Base-by-base conservation (phyloP, 306 rosid genomes). In the Cucumis sativus region DNA sequence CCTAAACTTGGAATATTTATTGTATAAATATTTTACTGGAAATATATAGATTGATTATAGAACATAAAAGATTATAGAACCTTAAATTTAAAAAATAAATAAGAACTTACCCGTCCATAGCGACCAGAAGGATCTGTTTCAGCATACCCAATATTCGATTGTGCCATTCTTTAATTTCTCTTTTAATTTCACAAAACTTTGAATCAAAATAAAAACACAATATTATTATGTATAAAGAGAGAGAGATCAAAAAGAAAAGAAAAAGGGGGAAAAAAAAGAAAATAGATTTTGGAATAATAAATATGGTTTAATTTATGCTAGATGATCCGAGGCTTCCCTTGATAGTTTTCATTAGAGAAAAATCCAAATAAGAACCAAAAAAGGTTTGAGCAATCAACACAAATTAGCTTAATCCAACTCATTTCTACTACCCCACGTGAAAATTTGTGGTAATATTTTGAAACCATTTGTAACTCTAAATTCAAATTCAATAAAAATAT, bases 91-190 rank as follows among this genome's bases (percentile, higher is more conserved):
- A 43, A 7, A 43, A 11, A 47, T 28, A 28, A 23, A 5, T 0
- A 59, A 59, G 1, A 39, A 83, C 91, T 86, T 87, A 91, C 98
- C 21, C 97, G 90, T 11, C 98, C 96, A 75, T 93, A 93, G 77
- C 98, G 87, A 82, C 90, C 88, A 39, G 98, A 85, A 33, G 98
- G 96, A 47, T 93, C 98, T 20, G 90, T 93, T 86, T 93, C 98
- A 74, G 84, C 93, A 80, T 88, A 93, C 47, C 79, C 88, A 66
- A 72, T 33, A 4, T 60, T 14, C 3, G 21, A 75, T 33, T 76
- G 91, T 49, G 82, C 72, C 80, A 76, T 82, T 51, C 7, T 33
- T 33, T 33, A 33, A 28, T 37, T 49, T 49, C 55, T 72, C 5
- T 69, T 33, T 16, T 33, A 2, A 47, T 3, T 47, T 47, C 54